phyloP scores from a whole-genome alignment of 2,329 filamentous ascomycete genomes.

The Penicillium polonicum region DNA sequence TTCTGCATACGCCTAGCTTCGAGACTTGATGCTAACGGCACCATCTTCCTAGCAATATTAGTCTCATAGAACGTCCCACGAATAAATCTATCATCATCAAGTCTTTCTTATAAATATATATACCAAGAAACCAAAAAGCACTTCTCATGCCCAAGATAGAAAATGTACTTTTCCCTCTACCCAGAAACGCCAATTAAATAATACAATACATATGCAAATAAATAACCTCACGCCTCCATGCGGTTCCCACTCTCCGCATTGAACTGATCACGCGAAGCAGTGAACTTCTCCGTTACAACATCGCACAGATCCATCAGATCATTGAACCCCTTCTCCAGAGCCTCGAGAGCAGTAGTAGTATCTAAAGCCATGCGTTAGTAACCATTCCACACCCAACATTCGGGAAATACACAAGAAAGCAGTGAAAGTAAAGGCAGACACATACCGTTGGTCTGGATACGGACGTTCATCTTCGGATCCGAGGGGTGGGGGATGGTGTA shows the following conservation, averaged over 20 bases:
- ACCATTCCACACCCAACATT: neutral
- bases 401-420: neutral
- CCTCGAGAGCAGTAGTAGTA: constrained; percentile 75
- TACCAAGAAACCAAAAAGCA: constrained; percentile 2
- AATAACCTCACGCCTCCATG: constrained; percentile 31
- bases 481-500: constrained; percentile 97
- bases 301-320: constrained; percentile 92
- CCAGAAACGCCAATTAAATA: constrained; percentile 28
- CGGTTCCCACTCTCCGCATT: constrained; percentile 38
- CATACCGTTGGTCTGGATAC: constrained; percentile 95
- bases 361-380: constrained; percentile 51
- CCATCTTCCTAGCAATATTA: neutral
- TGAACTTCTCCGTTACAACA: constrained; percentile 89
- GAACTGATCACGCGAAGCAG: constrained; percentile 64
- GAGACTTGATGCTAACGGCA: neutral
- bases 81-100: neutral
- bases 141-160: constrained; percentile 1
- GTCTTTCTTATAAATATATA: neutral
- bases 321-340: constrained; percentile 82
- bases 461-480: constrained; percentile 92
- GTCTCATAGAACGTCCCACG: neutral
- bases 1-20: neutral
- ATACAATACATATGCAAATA: constrained; percentile 13
- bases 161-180: constrained; percentile 14
- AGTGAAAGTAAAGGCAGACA: constrained; percentile 6